Conservation (phyloP, 2,329 filamentous ascomycete species). For the Emydomyces testavorans region DNA sequence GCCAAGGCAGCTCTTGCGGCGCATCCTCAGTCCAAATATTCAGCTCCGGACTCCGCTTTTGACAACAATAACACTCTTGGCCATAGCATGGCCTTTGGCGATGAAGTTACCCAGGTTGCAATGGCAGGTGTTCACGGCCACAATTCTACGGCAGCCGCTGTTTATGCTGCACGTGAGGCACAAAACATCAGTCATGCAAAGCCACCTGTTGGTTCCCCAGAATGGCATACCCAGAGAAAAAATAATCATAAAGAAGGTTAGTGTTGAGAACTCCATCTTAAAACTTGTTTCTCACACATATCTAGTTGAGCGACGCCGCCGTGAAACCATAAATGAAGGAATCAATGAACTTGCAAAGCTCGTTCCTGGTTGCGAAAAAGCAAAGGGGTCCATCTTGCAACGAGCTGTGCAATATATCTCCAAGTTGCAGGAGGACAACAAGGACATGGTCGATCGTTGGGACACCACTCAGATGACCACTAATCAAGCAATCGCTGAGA, state of each 20-base stretch:
- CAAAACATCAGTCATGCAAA: conserved; percentile 46
- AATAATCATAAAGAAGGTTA: conserved; percentile 98
- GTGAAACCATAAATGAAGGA: conserved; percentile 97
- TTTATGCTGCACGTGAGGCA: conserved; percentile 42
- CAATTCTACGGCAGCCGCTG: conserved; percentile 50
- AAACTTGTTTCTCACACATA: not conserved
- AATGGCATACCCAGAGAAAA: conserved; percentile 95
- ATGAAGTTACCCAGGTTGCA: conserved; percentile 32
- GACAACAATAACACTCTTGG: conserved; percentile 15
- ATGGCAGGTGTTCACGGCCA: conserved; percentile 30
- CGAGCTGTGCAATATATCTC: conserved; percentile 89
- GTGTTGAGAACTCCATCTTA: conserved; percentile 20
- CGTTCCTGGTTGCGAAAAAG: conserved; percentile 95
- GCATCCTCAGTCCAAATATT: conserved; percentile 36
- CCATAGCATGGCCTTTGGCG: conserved; percentile 23
- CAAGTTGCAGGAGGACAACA: conserved; percentile 51
- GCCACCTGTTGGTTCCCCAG: conserved; percentile 84
- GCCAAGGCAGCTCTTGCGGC: conserved; percentile 39
- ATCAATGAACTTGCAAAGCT: conserved; percentile 98
- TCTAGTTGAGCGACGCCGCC: conserved; percentile 82
- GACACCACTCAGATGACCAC: conserved; percentile 36
- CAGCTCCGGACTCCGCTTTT: conserved; percentile 21
- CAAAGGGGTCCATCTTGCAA: conserved; percentile 92
- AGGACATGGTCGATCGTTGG: conserved; percentile 32
- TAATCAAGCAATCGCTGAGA: conserved; percentile 55